Conservation (phyloP, 495 filamentous ascomycete species). For the Aspergillus panamensis region DNA sequence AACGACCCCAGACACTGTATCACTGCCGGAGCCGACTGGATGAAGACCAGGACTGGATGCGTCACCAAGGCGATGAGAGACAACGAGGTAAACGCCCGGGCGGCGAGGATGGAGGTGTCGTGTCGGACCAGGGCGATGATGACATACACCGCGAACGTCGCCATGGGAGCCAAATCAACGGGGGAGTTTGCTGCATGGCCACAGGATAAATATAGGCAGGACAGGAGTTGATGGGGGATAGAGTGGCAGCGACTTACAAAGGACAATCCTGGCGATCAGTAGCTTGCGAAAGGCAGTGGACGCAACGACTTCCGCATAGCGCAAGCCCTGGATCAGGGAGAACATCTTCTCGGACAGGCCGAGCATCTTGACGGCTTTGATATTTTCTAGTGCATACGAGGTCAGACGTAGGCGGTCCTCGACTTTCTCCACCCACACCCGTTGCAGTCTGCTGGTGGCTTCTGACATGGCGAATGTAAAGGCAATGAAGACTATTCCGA, state of each 20-base stretch:
- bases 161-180: slow-evolving; percentile 28
- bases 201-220: not conserved
- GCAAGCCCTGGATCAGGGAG: not conserved
- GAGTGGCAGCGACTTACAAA: not conserved
- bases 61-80: slow-evolving; percentile 32
- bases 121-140: slow-evolving; percentile 40
- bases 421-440: slow-evolving; percentile 4
- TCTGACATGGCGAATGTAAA: slow-evolving; percentile 4
- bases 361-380: slow-evolving; percentile 9
- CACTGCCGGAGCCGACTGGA: slow-evolving; percentile 24
- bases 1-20: slow-evolving; percentile 27
- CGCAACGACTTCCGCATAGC: not conserved
- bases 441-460: not conserved
- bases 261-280: not conserved
- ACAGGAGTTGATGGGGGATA: not conserved
- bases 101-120: slow-evolving; percentile 39
- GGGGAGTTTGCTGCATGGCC: slow-evolving; percentile 20
- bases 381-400: slow-evolving; percentile 2
- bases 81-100: slow-evolving; percentile 34
- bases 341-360: slow-evolving; percentile 2
- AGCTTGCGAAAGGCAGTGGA: slow-evolving; percentile 8
- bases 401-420: not conserved
- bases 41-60: slow-evolving; percentile 23
- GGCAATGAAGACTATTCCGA: not conserved
- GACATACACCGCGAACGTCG: slow-evolving; percentile 40